Conservation (phyloP, 148 eudicot genomes). For the Rhododendron mucronatum region DNA sequence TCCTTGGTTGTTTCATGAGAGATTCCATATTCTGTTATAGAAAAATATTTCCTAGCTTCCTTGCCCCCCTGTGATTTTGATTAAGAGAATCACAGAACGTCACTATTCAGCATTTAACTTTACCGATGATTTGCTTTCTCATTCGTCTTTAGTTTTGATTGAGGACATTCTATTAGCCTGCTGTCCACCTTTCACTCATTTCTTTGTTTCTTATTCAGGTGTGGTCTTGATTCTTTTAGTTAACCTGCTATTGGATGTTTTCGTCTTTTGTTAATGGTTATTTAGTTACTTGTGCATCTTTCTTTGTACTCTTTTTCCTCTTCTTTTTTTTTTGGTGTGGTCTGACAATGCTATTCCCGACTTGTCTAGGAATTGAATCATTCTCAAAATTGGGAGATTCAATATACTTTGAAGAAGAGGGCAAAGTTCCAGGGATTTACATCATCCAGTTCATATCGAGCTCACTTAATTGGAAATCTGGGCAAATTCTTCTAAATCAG, state of each 20-base stretch:
- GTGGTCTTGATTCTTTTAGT: background rate
- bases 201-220: background rate
- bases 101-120: background rate
- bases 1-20: background rate
- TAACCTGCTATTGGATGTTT: background rate
- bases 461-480: slow-evolving; percentile 66
- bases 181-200: background rate
- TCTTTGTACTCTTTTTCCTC: background rate
- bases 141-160: background rate
- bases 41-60: background rate
- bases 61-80: background rate
- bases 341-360: background rate
- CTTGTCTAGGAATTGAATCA: slow-evolving; percentile 66
- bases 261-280: background rate
- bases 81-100: background rate
- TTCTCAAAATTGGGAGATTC: slow-evolving; percentile 89
- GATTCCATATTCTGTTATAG: background rate
- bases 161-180: background rate
- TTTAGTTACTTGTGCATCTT: background rate
- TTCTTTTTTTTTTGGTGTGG: background rate
- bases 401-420: slow-evolving; percentile 80
- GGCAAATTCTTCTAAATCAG: slow-evolving; percentile 43
- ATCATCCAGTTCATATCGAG: slow-evolving; percentile 81
- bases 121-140: background rate
- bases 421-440: slow-evolving; percentile 50